phyloP scores from a whole-genome alignment of 2,329 filamentous ascomycete species.

The Ophiostoma himal-ulmi region DNA sequence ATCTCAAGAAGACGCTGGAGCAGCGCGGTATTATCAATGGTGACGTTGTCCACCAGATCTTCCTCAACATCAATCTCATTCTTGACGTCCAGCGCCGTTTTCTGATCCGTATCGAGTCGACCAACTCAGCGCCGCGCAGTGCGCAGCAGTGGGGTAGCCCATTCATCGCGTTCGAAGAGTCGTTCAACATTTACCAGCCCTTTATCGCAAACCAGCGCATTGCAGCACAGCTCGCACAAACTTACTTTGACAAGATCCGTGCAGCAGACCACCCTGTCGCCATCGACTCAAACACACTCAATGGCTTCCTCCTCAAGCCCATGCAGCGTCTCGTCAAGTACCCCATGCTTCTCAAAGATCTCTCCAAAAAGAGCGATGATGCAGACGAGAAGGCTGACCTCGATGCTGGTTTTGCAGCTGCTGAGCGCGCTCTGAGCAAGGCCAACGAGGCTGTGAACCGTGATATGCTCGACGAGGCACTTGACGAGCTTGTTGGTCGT shows the following conservation, averaged over 20 bases:
- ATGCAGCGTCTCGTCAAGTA: conserved; percentile 96
- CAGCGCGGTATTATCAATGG: conserved; percentile 82
- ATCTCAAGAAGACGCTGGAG: conserved; percentile 83
- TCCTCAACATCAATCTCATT: conserved; percentile 90
- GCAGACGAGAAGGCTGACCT: conserved; percentile 67
- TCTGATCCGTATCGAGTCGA: conserved; percentile 90
- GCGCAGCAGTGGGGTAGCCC: conserved; percentile 93
- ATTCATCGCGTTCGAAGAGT: conserved; percentile 77
- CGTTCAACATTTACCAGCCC: conserved; percentile 88
- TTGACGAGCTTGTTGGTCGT: conserved; percentile 71
- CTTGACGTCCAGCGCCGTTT: conserved; percentile 94
- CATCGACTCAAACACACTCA: conserved; percentile 77
- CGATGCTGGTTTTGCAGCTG: conserved; percentile 68
- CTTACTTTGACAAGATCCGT: conserved; percentile 81
- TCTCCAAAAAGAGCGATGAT: conserved; percentile 78
- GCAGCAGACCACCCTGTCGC: conserved; percentile 72
- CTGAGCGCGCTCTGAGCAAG: conserved; percentile 72
- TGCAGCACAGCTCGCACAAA: conserved; percentile 76
- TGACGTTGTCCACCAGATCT: conserved; percentile 88
- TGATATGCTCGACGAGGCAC: conserved; percentile 74
- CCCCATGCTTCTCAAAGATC: conserved; percentile 78
- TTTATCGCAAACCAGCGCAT: conserved; percentile 96
- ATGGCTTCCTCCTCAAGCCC: conserved; percentile 90
- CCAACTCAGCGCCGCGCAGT: conserved; percentile 71
- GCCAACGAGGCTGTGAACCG: conserved; percentile 89